Percentiles rank a stretch among this genome's conserved stretches.
Evolutionary conservation across 768 basidiomycete genomes (phyloP).

Genomic region (Agrocybe pediades): DNA sequence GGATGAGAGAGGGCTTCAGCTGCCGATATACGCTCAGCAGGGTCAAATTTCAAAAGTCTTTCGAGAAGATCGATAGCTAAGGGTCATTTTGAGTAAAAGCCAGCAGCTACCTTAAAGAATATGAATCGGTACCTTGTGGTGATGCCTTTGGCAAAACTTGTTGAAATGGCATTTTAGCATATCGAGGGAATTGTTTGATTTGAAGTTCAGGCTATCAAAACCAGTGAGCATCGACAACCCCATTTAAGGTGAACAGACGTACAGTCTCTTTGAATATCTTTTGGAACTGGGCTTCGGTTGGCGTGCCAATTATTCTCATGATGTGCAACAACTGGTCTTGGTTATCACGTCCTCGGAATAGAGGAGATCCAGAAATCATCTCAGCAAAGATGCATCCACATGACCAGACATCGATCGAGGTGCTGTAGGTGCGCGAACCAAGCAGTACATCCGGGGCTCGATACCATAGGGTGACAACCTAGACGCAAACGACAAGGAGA

Average conservation of each 20-base stretch:
- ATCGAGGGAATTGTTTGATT: conserved; percentile 84
- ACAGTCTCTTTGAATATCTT: conserved; percentile 93
- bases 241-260: conserved; percentile 24
- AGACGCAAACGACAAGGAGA: not conserved
- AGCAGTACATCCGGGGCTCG: conserved; percentile 97
- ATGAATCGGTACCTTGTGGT: conserved; percentile 82
- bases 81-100: not conserved
- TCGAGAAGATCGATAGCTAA: conserved; percentile 92
- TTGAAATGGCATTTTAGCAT: conserved; percentile 79
- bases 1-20: conserved; percentile 90
- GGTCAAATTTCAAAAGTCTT: conserved; percentile 94
- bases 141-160: conserved; percentile 87
- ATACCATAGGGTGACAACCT: conserved; percentile 99
- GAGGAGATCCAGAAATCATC: conserved; percentile 97
- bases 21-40: conserved; percentile 87
- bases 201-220: conserved; percentile 72
- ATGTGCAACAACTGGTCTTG: conserved; percentile 98
- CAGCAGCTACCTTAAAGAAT: too few relatives aligned
- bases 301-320: conserved; percentile 96
- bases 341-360: conserved; percentile 96
- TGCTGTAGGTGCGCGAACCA: conserved; percentile 96
- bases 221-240: not conserved
- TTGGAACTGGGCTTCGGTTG: conserved; percentile 81
- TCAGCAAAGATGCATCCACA: conserved; percentile 99
- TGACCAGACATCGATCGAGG: conserved; percentile 98